phyloP scores from a whole-genome alignment of 164 flowering plant species.

The Kalanchoe fedtschenkoi region DNA sequence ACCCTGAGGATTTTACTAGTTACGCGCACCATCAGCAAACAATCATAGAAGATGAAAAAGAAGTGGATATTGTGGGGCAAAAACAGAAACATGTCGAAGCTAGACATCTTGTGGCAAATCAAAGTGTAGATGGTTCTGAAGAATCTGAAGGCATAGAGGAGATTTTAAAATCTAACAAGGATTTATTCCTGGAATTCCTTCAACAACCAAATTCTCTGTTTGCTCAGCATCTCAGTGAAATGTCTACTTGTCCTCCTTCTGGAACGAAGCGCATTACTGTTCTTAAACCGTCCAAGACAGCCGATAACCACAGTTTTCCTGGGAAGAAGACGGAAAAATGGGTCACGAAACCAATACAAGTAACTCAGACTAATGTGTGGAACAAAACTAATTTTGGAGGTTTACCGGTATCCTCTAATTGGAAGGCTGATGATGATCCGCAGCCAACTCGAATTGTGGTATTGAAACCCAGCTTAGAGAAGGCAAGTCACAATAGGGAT shows the following conservation, averaged over 20 bases:
- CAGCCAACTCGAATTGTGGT: conserved; percentile 56
- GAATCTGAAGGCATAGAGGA: conserved; percentile 86
- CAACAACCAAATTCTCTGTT: conserved; percentile 74
- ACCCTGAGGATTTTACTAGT: conserved; percentile 17
- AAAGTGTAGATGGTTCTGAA: conserved; percentile 66
- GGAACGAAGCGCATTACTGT: conserved; percentile 80
- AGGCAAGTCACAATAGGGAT: conserved; percentile 34
- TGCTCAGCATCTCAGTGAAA: conserved; percentile 35
- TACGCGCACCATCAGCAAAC: conserved; percentile 30
- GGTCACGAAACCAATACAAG: conserved; percentile 22
- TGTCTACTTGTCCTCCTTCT: conserved; percentile 40
- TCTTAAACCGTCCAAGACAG: conserved; percentile 66
- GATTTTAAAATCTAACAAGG: conserved; percentile 68
- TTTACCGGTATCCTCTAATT: conserved; percentile 21
- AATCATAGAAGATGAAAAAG: conserved; percentile 35
- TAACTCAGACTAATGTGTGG: conserved; percentile 24
- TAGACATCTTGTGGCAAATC: conserved; percentile 62
- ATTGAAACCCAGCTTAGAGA: conserved; percentile 67
- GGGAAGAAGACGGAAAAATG: conserved; percentile 27
- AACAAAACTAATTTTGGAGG: conserved; percentile 19
- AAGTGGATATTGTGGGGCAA: conserved; percentile 76
- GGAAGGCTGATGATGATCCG: conserved; percentile 24
- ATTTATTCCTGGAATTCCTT: conserved; percentile 65
- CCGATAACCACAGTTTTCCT: conserved; percentile 23
- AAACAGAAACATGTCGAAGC: conserved; percentile 82